Base-by-base conservation (phyloP, 116 monocot species). In the Cymodocea nodosa region DNA sequence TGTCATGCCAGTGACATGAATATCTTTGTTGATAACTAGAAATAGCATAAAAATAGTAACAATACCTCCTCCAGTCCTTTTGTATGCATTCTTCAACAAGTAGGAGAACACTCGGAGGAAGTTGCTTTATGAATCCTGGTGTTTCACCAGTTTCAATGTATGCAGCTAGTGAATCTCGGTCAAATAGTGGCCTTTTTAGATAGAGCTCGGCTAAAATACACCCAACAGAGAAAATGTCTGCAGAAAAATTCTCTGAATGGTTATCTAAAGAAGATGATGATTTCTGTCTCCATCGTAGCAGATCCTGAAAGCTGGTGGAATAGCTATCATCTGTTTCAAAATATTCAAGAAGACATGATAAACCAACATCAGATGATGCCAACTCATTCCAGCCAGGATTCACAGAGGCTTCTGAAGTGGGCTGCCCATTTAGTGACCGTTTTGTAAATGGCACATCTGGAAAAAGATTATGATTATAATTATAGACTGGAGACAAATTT, bases 151-250 rank as follows among this genome's bases (percentile, higher is more conserved):
- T 77, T 71, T 98, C 82, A 60, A 57, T 73, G 63, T 89, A 98
- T 77, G 75, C 76, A 70, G 76, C 24, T 70, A 98, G 74, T 17
- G 92, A 84, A 56, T 79, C 53, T 69, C 68, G 64, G 79, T 98
- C 86, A 86, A 98, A 98, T 34, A 92, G 77, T 60, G 98, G 89
- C 65, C 63, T 88, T 62, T 72, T 78, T 73, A 98, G 52, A 82
- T 98, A 86, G 25, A 98, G 51, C 62, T 98, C 98, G 56, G 92
- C 89, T 34, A 98, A 50, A 55, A 92, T 70, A 65, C 98, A 98
- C 3, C 98, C 98, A 63, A 92, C 15, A 14, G 98, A 86, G 75
- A 92, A 98, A 60, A 98, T 75, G 50, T 98, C 98, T 2, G 54
- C 71, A 16, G 92, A 78, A 77, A 73, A 51, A 60, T 75, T 67